Evolutionary conservation across 371 early-diverging fungal species (phyloP).

Genomic region (Dinochytrium kinnereticum): DNA sequence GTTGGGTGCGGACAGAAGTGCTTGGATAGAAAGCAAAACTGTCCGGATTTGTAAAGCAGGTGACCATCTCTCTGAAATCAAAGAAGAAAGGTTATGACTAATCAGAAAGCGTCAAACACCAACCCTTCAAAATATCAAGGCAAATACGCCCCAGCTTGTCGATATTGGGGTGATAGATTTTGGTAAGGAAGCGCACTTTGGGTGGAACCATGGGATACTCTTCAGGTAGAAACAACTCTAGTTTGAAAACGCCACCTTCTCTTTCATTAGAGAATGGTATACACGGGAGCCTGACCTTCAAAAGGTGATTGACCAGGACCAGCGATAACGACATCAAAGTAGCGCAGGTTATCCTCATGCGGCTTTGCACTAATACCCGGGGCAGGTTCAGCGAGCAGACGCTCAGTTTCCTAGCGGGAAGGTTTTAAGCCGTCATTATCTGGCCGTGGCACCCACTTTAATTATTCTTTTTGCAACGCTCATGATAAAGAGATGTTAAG

Average conservation of each 20-base stretch:
- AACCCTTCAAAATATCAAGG: slow-evolving; percentile 97
- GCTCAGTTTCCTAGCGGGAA: slow-evolving; percentile 84
- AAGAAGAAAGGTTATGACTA: neutral
- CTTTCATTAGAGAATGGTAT: slow-evolving; percentile 3
- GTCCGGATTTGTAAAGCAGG: slow-evolving; percentile 98
- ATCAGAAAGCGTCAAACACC: slow-evolving; percentile 8
- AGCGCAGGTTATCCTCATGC: slow-evolving; percentile 94
- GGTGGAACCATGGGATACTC: slow-evolving; percentile 99
- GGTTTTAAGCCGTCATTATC: neutral
- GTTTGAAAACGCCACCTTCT: slow-evolving; percentile 92
- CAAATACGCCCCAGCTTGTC: slow-evolving; percentile 99
- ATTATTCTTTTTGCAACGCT: slow-evolving; percentile 10
- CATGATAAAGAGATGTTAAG: neutral
- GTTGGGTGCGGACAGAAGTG: slow-evolving; percentile 98
- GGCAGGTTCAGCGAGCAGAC: slow-evolving; percentile 90
- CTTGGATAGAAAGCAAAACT: slow-evolving; percentile 97
- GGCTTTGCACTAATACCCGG: slow-evolving; percentile 94
- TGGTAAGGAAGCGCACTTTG: slow-evolving; percentile 96
- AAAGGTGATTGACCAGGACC: slow-evolving; percentile 98
- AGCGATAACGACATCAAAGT: slow-evolving; percentile 96
- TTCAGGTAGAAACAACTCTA: slow-evolving; percentile 96
- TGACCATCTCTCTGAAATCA: slow-evolving; percentile 93
- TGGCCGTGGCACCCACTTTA: neutral
- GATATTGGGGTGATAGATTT: slow-evolving; percentile 99
- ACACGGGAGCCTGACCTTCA: slow-evolving; percentile 92